phyloP scores from a whole-genome alignment of 768 basidiomycete species.

The Tulasnella sp. region DNA sequence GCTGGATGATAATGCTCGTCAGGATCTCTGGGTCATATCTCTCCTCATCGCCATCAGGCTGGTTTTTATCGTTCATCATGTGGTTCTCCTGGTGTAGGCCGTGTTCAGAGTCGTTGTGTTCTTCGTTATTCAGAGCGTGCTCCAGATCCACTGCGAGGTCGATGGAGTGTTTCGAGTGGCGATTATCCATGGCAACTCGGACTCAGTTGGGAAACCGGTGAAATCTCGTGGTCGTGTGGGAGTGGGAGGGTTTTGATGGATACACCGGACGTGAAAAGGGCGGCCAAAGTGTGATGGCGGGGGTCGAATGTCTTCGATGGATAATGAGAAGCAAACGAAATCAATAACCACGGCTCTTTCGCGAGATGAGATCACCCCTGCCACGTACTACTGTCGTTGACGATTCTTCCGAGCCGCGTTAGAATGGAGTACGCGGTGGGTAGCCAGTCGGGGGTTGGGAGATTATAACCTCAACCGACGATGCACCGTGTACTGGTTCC shows the following conservation, averaged over 20 bases:
- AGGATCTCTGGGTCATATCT: constrained; percentile 55
- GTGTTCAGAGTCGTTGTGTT: constrained; percentile 23
- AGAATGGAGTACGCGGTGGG: too few species aligned
- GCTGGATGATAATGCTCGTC: constrained; percentile 62
- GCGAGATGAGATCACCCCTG: background rate
- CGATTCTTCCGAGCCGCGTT: background rate
- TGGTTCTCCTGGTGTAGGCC: constrained; percentile 40
- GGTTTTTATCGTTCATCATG: constrained; percentile 33
- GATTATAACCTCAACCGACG: too few species aligned
- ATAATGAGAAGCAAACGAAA: background rate
- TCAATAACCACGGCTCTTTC: background rate
- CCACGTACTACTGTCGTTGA: background rate
- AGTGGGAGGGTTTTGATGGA: background rate
- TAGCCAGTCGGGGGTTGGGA: background rate
- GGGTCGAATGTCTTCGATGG: too few species aligned
- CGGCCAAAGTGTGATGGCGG: too few species aligned
- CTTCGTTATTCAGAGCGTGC: constrained; percentile 43
- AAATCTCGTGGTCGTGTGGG: background rate
- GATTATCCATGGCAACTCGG: background rate
- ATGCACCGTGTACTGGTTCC: too few species aligned
- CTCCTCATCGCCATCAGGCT: constrained; percentile 21
- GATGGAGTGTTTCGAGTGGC: constrained; percentile 30
- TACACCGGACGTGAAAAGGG: too few species aligned
- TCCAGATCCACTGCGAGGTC: constrained; percentile 75
- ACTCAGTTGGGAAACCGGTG: too few species aligned